phyloP scores from a whole-genome alignment of 2,329 filamentous ascomycete genomes.

The Myriosclerotinia scirpicola region DNA sequence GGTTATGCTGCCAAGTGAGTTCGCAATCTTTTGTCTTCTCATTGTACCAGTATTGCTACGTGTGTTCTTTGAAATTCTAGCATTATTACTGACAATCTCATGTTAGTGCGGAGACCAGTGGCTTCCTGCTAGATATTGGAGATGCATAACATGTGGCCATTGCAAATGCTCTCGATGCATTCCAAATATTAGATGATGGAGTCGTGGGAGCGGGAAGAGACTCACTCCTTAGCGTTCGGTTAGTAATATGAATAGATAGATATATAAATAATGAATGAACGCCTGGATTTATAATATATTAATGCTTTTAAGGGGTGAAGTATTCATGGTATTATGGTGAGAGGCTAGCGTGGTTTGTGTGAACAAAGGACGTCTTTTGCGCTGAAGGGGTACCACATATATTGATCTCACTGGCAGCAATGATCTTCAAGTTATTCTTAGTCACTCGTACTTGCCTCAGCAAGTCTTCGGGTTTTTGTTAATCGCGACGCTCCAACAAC shows the following conservation, averaged over 20 bases:
- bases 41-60: background rate
- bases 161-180: slow-evolving; percentile 11
- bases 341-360: background rate
- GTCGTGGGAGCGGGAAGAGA: no score
- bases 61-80: background rate
- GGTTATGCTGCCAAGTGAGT: slow-evolving; percentile 4
- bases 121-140: background rate
- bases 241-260: background rate
- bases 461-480: no score
- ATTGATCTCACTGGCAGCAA: background rate
- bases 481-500: background rate
- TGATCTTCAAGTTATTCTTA: background rate
- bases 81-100: background rate
- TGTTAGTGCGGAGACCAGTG: background rate
- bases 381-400: background rate
- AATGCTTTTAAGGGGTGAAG: background rate
- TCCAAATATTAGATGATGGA: slow-evolving; percentile 1
- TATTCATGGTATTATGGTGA: background rate
- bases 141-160: background rate
- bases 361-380: background rate
- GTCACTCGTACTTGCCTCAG: background rate
- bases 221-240: background rate
- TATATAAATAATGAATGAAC: no score
- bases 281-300: background rate
- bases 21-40: background rate